Base-by-base conservation (phyloP, 83 land plant genomes). In the Picea abies region DNA sequence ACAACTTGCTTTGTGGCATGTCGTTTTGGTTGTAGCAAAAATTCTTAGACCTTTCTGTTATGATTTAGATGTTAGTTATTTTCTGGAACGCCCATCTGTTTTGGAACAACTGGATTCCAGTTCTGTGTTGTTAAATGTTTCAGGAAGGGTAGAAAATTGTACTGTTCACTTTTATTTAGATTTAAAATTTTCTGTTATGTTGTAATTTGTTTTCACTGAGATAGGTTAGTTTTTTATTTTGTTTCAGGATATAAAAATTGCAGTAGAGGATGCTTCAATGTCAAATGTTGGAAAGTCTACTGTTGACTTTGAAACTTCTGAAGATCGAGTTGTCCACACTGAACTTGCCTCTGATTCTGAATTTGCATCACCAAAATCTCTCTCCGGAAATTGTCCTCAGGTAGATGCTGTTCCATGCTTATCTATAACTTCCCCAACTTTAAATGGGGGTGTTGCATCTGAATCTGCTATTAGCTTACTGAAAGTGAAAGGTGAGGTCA, bases 381-480 rank as follows among this genome's bases (percentile, higher is more conserved):
- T 73, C 44, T 44, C 77, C 44, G 77, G 52, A 73, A 73, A 73
- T 73, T n/a, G 22, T 73, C 77, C 39, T 41, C 77, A 20, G 7
- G 77, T n/a, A 44, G 77, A 73, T 73, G 22, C 77, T 44, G 8
- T 73, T 73, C 77, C 58, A 44, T 7, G 22, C 22, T 52, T 39
- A 11, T 41, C 56, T 2, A 52, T 73, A 41, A 73, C 26, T 73
- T 44, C 56, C 22, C 56, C 77, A 44, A 9, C 77, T 19, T 19
- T 73, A 37, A 70, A 37, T 70, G 47, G 47, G 17, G 20, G 47
- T 35, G 73, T 41, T 35, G 44, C 44, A 32, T 70, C 73, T 17
- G n/a, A 35, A 5, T 70, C 20, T 70, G 6, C 73, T 41, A 70
- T 9, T 37, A 70, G 20, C 35, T 37, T 70, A 70, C 6, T 70